These are phyloP conservation scores for Xylaria sp. DNA, from an alignment of 2,329 filamentous ascomycete species.

Conservation along the genomic window DNA sequence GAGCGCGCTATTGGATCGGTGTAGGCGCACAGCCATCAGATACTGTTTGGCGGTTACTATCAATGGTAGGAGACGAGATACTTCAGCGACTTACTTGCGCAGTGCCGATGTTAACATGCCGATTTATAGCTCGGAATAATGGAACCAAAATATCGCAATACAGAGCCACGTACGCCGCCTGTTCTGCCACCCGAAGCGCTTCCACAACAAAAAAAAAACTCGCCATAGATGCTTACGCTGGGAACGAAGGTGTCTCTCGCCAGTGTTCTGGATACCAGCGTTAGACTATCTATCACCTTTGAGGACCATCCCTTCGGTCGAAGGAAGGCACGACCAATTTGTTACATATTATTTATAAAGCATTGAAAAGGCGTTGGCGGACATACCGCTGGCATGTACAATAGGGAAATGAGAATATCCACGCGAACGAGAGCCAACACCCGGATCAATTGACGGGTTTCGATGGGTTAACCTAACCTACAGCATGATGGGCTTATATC, in stretches of 20 bases:
- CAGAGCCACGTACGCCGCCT: conserved; percentile 45
- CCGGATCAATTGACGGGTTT: neutral
- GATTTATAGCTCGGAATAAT: conserved; percentile 51
- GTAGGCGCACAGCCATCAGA: conserved; percentile 96
- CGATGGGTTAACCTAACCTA: neutral
- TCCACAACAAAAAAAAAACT: conserved; percentile 25
- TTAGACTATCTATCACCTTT: neutral
- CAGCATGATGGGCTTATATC: neutral
- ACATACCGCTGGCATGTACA: conserved; percentile 24
- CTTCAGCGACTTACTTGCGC: conserved; percentile 17
- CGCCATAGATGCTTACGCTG: conserved; percentile 4
- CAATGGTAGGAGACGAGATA: conserved; percentile 68
- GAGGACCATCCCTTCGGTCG: too few species aligned
- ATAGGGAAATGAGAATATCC: conserved; percentile 7
- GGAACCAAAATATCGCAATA: conserved; percentile 53
- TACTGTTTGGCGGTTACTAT: conserved; percentile 85
- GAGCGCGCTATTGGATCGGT: conserved; percentile 95
- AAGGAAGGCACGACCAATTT: conserved; percentile 24
- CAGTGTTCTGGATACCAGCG: neutral
- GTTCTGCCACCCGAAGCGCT: conserved; percentile 41
- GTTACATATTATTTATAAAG: conserved; percentile 32
- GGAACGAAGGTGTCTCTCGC: neutral
- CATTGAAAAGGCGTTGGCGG: conserved; percentile 31
- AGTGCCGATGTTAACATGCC: conserved; percentile 5
- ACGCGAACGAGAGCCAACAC: neutral